Evolutionary conservation across 805 yeast species (phyloP), one percentile per base, ranked within the genome.

Genomic region (Ogataea wickerhamii): DNA sequence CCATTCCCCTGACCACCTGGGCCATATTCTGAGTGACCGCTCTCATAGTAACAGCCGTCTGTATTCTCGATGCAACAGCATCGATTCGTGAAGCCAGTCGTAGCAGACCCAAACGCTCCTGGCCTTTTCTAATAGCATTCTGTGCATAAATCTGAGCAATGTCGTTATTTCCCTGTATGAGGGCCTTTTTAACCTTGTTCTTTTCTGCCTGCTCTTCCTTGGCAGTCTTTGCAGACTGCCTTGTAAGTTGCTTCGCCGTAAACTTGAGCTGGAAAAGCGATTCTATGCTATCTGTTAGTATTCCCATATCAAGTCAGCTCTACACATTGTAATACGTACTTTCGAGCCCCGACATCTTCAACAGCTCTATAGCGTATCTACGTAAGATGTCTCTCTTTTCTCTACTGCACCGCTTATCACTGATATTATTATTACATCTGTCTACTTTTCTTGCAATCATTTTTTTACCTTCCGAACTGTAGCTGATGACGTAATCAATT

Each of bases 1-100:
- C 98, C 98, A 93, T 91, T 7, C 97, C 97, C 55, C 73, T 79
- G 41, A 94, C 93, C 10, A 91, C 98, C 34, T 76, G 80, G 6
- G 93, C 77, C 98, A 93, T 93, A 51, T 88, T 89, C 2, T 89
- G 88, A 0, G 96, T 87, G 8, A 93, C 96, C 34, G 86, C 79
- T 48, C 96, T 74, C 99, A 93, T 93, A 0, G 98, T 91, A 5
- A 93, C 97, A 0, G 98, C 98, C 0, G 99, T 93, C 53, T 91
- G 97, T 2, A 93, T 95, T 42, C 98, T 67, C 4, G 94, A 82
- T 0, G 98, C 95, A 18, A 93, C 98, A 0, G 98, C 91, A 63
- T 93, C 99, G 16, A 93, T 86, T 41, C 97, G 67, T 0, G 96
- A 86, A 0, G 96, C 83, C 41, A 93, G 68, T 48, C 91, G 72